Base-by-base conservation (phyloP, 805 yeast genomes). In the Candida ipomoeae region DNA sequence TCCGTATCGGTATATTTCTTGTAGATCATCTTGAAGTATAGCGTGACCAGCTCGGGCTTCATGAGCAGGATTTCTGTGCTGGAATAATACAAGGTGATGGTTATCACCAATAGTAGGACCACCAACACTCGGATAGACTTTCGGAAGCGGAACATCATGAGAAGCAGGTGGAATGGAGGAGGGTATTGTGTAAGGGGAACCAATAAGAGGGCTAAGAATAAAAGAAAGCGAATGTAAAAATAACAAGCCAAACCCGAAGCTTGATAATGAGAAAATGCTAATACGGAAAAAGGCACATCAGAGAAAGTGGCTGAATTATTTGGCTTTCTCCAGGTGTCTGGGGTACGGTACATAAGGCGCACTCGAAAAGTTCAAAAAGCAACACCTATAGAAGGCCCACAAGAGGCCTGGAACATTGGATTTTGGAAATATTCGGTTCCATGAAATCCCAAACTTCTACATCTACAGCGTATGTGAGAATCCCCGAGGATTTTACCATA, bases 21-120 rank as follows among this genome's bases (percentile, higher is more conserved):
- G 41, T 39, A 48, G 8, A 48, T 44, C n/a, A 44, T 21, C 11
- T 21, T 17, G 29, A 48, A 40, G 21, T 48, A 35, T 6, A 44
- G 29, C 10, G 15, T 26, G 18, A 36, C 35, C 40, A 35, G 29
- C 10, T 44, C 41, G 10, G 21, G 7, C 20, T 21, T 32, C 6
- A 34, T n/a, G 13, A n/a, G 8, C 33, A 11, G 29, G n/a, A 23
- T 10, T 5, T 21, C n/a, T 1, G 26, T n/a, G 33, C 21, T 7
- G 3, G 32, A 43, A n/a, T 21, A 34, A 13, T 23, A 21, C 31
- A 26, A 8, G 13, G 41, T 20, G 10, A 14, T 6, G 21, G 40
- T 26, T 5, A 48, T 17, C 44, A 37, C 13, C 32, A 51, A n/a
- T 14, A 44, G 18, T 20, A 23, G 31, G 20, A 31, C 18, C 31